Base-by-base conservation (phyloP, 176 grass and related monocot genomes). In the Stipa capillata region DNA sequence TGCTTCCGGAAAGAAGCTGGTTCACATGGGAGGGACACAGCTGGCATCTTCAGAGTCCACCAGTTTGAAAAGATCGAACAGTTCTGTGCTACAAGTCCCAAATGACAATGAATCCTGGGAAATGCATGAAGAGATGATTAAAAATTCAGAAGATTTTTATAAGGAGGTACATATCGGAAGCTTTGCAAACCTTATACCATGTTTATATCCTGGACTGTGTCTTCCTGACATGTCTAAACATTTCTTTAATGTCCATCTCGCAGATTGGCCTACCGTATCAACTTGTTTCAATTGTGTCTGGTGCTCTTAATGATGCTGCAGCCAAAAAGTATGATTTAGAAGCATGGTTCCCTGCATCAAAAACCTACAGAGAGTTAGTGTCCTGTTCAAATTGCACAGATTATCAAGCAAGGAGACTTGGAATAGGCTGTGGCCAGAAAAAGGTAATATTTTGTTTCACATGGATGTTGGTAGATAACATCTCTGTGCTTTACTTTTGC, bases 321-420 rank as follows among this genome's bases (percentile, higher is more conserved):
- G 92, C 96, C n/a, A 99, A 99, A 60, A 99, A 99, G 47, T 95
- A 99, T 75, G 96, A 99, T 79, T 88, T 99, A 29, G 96, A 99
- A 87, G 96, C 87, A n/a, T 99, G 96, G 96, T 99, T 99, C 84
- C 96, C 92, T 14, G 90, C 92, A 89, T 93, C 96, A 76, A 94
- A 94, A 76, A 93, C 90, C 17, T 99, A 68, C 76, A 85, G 96
- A 87, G 96, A 99, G 65, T 80, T 99, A 11, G 96, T 99, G 4
- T 99, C 92, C 5, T 99, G 96, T 80, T 99, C 92, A 51, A 99
- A 99, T 61, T 99, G 90, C 79, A 99, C 96, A 4, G 96, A 99
- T 40, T 99, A 85, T 83, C 96, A 99, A 79, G 89, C 96, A 33
- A 90, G 96, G 60, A 99, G 87, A 64, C 80, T 99, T 82, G 96